Evolutionary conservation across 108 stramenopile genomes (phyloP), one percentile per base, ranked within the genome.

Genomic region (Pseudonitzschia pungens): DNA sequence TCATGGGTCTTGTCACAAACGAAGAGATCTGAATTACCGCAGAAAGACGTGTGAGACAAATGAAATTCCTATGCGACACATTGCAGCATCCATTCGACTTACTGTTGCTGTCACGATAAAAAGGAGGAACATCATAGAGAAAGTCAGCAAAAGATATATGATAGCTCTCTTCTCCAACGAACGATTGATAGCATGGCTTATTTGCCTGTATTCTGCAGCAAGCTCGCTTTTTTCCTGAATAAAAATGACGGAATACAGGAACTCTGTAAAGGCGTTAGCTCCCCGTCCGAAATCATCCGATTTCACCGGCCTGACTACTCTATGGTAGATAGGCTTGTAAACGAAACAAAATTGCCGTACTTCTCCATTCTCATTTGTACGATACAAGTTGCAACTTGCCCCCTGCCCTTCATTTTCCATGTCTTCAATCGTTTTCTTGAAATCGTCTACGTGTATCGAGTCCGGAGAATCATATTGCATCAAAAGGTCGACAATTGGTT

Each of bases 1-100:
- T 45, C 60, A 83, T 69, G 0, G 85, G 76, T 22, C 51, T 73
- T 0, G 78, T 83, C 32, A 86, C 63, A 11, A 32, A 41, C 51
- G 80, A 21, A 8, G 81, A 59, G 69, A 81, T 71, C 84, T 75
- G 43, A 0, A 73, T 73, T 21, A 63, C 32, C n/a, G n/a, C 8
- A 44, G 55, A 70, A 36, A 77, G 29, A 22, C 40, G 21, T 40
- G 50, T 48, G 45, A 48, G 45, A 21, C 29, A 65, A 36, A 44
- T 36, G 16, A 48, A 48, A 48, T 2, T 36, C 36, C 3, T 48
- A 10, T 2, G 10, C 45, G 45, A 48, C 16, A 48, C 18, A 36
- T 8, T 29, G 60, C 36, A 45, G 29, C 27, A 41, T 60, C 63
- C 24, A 44, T 60, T 28, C 1, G 15, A 52, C 63, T 69, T 58